Evolutionary conservation across 768 basidiomycete genomes (phyloP).

Genomic region (Aureoboletus auriporus): DNA sequence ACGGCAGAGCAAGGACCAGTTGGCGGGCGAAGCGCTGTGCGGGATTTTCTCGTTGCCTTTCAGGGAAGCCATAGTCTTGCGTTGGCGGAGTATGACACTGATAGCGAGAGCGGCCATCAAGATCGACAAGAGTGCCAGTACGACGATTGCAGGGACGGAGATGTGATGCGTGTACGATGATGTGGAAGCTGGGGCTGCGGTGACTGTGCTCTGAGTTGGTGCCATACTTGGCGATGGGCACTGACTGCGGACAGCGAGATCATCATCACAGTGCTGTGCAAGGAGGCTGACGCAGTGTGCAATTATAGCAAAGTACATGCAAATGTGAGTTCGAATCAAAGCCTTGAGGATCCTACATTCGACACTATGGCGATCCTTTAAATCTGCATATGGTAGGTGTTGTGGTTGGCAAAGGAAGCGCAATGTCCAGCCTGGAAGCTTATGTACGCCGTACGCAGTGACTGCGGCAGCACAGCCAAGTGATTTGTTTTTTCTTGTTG

Average conservation of each 20-base stretch:
- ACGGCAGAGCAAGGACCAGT: slow-evolving; percentile 3
- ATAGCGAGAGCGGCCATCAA: slow-evolving; percentile 18
- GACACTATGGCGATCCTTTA: too few species aligned
- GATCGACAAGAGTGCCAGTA: slow-evolving; percentile 12
- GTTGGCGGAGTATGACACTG: slow-evolving; percentile 20
- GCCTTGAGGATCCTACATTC: too few species aligned
- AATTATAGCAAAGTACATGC: too few species aligned
- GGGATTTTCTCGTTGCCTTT: neutral
- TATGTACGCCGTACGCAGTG: too few species aligned
- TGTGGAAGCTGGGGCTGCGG: neutral
- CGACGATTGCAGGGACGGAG: slow-evolving; percentile 20
- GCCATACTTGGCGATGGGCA: slow-evolving; percentile 10
- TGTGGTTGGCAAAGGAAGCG: too few species aligned
- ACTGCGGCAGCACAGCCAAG: neutral
- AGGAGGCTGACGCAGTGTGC: slow-evolving; percentile 12
- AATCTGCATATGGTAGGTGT: neutral
- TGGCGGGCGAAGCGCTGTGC: neutral
- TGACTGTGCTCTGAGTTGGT: slow-evolving; percentile 9
- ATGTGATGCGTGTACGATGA: slow-evolving; percentile 3
- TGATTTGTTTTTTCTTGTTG: slow-evolving; percentile 20
- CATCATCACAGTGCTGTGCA: neutral
- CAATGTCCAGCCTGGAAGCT: too few species aligned
- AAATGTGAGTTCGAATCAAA: too few species aligned
- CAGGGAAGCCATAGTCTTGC: neutral
- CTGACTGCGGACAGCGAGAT: neutral